Evolutionary conservation across 805 yeast genomes (phyloP).

Genomic region (Wickerhamiella bombiphila): DNA sequence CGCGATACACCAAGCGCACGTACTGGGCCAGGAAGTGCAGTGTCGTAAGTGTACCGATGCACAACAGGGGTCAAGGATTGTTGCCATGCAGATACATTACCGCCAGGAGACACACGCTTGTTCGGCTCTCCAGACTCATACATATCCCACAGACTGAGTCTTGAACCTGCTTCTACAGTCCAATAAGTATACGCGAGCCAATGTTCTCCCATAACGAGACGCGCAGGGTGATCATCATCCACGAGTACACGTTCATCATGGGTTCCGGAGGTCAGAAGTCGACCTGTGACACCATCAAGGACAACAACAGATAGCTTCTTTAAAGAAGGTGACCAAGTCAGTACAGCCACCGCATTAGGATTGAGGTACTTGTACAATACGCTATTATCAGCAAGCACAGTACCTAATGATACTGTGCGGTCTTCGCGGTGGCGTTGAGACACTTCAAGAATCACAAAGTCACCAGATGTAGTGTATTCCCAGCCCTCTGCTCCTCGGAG

Average conservation of each 20-base stretch:
- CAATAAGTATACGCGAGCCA: constrained; percentile 63
- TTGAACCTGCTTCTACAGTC: constrained; percentile 33
- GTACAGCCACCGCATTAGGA: constrained; percentile 48
- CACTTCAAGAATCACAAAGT: constrained; percentile 25
- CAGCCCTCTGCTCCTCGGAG: constrained; percentile 6
- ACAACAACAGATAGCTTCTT: constrained; percentile 33
- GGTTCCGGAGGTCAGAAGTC: constrained; percentile 32
- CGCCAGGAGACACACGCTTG: constrained; percentile 22
- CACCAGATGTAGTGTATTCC: constrained; percentile 1
- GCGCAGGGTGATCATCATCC: constrained; percentile 30
- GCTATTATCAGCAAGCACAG: constrained; percentile 49
- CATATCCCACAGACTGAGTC: constrained; percentile 60
- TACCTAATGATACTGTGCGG: constrained; percentile 46
- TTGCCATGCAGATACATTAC: constrained; percentile 25
- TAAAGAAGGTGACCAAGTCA: constrained; percentile 26
- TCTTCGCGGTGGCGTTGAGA: constrained; percentile 29
- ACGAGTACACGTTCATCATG: constrained; percentile 31
- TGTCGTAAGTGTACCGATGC: constrained; percentile 41
- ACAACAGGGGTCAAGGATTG: constrained; percentile 32
- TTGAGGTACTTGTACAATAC: constrained; percentile 73
- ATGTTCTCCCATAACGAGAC: constrained; percentile 60
- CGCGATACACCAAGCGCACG: constrained; percentile 36
- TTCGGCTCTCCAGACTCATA: constrained; percentile 53
- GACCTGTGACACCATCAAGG: constrained; percentile 59
- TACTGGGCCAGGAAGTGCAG: constrained; percentile 39